Base-by-base conservation (phyloP, 2,329 filamentous ascomycete genomes). In the Lasiodiplodia sp. region DNA sequence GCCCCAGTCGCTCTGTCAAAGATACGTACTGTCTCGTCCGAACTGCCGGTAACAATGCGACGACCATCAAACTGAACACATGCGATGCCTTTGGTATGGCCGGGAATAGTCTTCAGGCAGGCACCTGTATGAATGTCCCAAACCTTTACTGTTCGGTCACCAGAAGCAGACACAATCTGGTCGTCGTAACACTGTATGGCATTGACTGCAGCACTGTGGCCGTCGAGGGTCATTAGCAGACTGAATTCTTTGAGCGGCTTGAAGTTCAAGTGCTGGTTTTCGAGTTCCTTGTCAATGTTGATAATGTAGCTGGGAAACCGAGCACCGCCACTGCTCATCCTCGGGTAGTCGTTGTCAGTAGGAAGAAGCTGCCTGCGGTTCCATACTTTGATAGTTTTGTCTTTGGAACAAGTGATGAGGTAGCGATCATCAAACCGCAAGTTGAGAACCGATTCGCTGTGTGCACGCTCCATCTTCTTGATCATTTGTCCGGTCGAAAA, bases 21-120 rank as follows among this genome's bases (percentile, higher is more conserved):
- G 23, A 99, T 96, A 73, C 96, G 94, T 38, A 99, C 93, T 51
- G 96, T 94, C 77, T 96, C 94, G 78, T 99, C 96, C 73, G 94
- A 97, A 79, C 94, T 97, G 2, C 96, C 96, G 74, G 93, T 97
- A 64, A 99, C 93, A 71, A 99, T 96, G 23, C 96, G 89, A 63
- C 93, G 89, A 31, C 93, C 94, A 77, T 99, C 96, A 76, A 96
- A 98, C 79, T 99, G 95, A 18, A 99, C 94, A 78, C 96, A 99
- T 2, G 96, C 96, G 74, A 99, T 98, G 38, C 96, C 96, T 78
- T 99, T 99, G 71, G 88, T 89, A 75, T 99, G 96, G 1, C 95
- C 96, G 49, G 92, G 85, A 40, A 97, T 89, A 0, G 92, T 97
- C 74, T 92, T 89, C 55, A 87, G 86, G 78, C 92, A 95, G 53